Conservation (phyloP, 2,329 filamentous ascomycete species). For the Arthrobotrys sphaeroides region DNA sequence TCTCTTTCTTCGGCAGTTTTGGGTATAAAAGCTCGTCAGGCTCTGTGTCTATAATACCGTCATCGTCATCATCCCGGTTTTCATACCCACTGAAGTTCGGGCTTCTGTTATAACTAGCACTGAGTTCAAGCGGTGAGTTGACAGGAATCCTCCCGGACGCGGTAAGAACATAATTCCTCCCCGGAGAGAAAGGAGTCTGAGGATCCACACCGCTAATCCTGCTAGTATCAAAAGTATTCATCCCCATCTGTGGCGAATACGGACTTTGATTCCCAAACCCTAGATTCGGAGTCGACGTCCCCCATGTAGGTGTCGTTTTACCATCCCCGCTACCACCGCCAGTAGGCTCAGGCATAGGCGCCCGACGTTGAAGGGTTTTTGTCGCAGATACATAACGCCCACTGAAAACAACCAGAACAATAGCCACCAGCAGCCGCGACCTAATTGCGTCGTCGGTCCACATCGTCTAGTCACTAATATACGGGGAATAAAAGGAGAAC, state of each 20-base stretch:
- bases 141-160: neutral
- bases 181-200: too few relatives aligned
- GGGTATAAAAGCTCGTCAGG: slow-evolving; percentile 21
- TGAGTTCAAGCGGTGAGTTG: neutral
- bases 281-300: neutral
- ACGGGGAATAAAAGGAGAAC: neutral
- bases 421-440: neutral
- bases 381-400: neutral
- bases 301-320: neutral
- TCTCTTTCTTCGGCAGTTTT: neutral
- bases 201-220: neutral
- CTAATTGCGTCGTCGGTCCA: neutral
- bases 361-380: neutral
- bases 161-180: too few relatives aligned
- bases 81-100: neutral
- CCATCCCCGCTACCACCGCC: neutral
- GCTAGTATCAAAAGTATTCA: slow-evolving; percentile 1
- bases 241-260: neutral
- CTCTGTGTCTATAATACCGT: slow-evolving; percentile 13
- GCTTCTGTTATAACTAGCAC: neutral
- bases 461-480: neutral
- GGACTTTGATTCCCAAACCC: neutral
- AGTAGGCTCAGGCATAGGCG: neutral
- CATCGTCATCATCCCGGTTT: neutral
- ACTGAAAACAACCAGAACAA: neutral